Conservation (phyloP, 179 eudicot species). For the Beta lomatogona region DNA sequence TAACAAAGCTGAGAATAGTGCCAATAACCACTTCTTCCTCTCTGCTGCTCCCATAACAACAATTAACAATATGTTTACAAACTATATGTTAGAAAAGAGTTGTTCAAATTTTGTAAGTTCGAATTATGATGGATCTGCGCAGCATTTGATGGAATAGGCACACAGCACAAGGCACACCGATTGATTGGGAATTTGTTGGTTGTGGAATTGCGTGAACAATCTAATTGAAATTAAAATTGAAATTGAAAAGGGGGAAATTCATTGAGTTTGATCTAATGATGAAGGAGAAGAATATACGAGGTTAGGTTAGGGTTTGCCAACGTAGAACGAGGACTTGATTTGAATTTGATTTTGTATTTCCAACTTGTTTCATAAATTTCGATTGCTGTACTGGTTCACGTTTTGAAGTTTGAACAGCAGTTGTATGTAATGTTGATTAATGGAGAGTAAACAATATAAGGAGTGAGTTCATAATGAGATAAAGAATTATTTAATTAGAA, state of each 20-base stretch:
- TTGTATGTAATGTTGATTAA: neutral
- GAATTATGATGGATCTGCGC: no score
- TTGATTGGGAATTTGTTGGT: neutral
- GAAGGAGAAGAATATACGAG: neutral
- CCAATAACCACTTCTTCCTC: conserved; percentile 78
- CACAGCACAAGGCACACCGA: neutral
- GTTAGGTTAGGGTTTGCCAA: conserved; percentile 13
- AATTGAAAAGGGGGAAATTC: neutral
- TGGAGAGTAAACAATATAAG: neutral
- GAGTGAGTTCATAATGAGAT: no score
- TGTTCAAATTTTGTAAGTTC: neutral
- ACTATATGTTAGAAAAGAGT: neutral
- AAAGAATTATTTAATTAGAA: no score
- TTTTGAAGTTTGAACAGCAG: conserved; percentile 13
- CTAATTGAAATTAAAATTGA: neutral
- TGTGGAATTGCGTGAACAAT: neutral
- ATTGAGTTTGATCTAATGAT: conserved; percentile 1
- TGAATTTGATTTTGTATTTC: neutral
- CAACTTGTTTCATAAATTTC: neutral
- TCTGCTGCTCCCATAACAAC: conserved; percentile 59
- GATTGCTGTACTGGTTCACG: neutral
- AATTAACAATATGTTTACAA: conserved; percentile 17
- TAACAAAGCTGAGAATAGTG: conserved; percentile 69
- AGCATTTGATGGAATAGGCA: neutral
- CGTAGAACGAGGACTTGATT: neutral